phyloP scores from a whole-genome alignment of 2,329 filamentous ascomycete genomes.

The Ceratocystis colombiana region DNA sequence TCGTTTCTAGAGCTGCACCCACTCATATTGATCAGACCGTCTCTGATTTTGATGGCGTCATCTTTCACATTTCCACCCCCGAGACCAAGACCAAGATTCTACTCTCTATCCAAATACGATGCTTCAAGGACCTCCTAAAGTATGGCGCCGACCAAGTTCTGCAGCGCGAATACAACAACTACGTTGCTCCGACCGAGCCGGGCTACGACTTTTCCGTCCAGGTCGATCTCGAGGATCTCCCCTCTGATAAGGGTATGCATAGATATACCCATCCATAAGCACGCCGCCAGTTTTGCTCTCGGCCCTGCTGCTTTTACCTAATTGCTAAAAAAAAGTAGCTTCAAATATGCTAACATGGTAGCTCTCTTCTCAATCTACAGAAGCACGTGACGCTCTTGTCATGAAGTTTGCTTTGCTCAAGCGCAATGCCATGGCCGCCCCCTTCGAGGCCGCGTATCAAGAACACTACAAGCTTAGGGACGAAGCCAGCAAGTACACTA shows the following conservation, averaged over 20 bases:
- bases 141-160: slow-evolving; percentile 90
- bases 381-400: slow-evolving; percentile 77
- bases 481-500: slow-evolving; percentile 83
- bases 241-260: slow-evolving; percentile 58
- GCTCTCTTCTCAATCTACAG: slow-evolving; percentile 35
- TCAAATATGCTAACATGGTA: slow-evolving; percentile 4
- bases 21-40: slow-evolving; percentile 93
- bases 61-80: slow-evolving; percentile 95
- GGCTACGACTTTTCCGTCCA: slow-evolving; percentile 94
- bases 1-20: slow-evolving; percentile 53
- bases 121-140: slow-evolving; percentile 80
- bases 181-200: slow-evolving; percentile 75
- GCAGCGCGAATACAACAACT: slow-evolving; percentile 85
- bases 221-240: slow-evolving; percentile 79
- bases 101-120: slow-evolving; percentile 89
- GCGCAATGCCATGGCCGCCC: slow-evolving; percentile 96
- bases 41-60: slow-evolving; percentile 97
- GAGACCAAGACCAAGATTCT: slow-evolving; percentile 89
- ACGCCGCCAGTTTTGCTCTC: not conserved
- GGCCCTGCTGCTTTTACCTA: not conserved
- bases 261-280: not conserved
- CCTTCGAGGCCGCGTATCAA: slow-evolving; percentile 93
- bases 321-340: not conserved
- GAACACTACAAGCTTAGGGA: slow-evolving; percentile 80
- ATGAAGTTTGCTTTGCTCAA: slow-evolving; percentile 83